Evolutionary conservation across 306 rosid species (phyloP).

Genomic region (Sicyos baderoa): DNA sequence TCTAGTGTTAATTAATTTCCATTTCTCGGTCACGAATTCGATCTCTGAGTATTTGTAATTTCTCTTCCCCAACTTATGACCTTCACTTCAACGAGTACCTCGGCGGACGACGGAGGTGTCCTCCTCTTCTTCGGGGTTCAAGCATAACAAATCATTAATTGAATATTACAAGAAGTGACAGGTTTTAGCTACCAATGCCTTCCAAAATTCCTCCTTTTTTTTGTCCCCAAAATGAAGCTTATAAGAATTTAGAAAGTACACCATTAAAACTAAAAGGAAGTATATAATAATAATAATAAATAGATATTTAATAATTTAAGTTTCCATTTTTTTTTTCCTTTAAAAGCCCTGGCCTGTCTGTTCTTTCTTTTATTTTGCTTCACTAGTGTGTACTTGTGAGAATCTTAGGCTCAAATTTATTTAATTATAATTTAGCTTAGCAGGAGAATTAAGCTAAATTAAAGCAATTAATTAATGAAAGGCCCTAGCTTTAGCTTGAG

Average conservation of each 20-base stretch:
- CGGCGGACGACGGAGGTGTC: too few relatives aligned
- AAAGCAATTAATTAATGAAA: not conserved
- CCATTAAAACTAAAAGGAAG: not conserved
- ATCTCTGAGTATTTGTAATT: too few relatives aligned
- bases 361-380: not conserved
- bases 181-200: not conserved
- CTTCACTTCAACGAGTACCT: too few relatives aligned
- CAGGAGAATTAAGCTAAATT: not conserved
- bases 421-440: too few relatives aligned
- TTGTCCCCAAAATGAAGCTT: constrained; percentile 4
- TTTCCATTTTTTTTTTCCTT: not conserved
- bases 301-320: not conserved
- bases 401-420: not conserved
- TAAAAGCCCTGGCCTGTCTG: too few relatives aligned
- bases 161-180: too few relatives aligned
- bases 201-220: not conserved
- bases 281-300: not conserved
- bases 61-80: too few relatives aligned
- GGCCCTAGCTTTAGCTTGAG: not conserved
- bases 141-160: too few relatives aligned
- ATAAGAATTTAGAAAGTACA: not conserved
- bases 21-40: too few relatives aligned
- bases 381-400: not conserved
- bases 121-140: too few relatives aligned
- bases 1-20: too few relatives aligned